phyloP scores from a whole-genome alignment of 495 filamentous ascomycete genomes.

The Penicillium steckii region DNA sequence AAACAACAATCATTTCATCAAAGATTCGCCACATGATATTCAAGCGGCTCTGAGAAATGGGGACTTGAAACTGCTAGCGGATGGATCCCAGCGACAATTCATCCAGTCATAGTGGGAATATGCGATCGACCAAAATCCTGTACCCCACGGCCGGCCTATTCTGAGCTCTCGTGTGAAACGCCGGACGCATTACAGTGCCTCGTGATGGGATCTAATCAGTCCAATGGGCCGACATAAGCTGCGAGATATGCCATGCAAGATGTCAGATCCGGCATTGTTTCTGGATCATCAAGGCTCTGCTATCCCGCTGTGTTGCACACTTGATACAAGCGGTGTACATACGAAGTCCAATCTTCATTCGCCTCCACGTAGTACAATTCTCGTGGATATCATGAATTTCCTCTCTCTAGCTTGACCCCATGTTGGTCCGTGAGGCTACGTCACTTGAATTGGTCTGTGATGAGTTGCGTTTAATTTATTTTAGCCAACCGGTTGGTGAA shows the following conservation, averaged over 20 bases:
- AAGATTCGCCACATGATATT: slow-evolving; percentile 19
- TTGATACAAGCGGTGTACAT: neutral
- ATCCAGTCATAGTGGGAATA: slow-evolving; percentile 15
- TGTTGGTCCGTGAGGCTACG: slow-evolving; percentile 24
- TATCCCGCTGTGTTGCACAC: slow-evolving; percentile 2
- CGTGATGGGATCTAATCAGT: neutral
- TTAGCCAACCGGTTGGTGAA: neutral
- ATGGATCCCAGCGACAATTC: slow-evolving; percentile 10
- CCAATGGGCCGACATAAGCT: neutral
- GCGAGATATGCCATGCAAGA: neutral
- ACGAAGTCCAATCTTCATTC: too few relatives aligned
- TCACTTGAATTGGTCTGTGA: slow-evolving; percentile 8
- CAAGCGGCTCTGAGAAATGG: slow-evolving; percentile 18
- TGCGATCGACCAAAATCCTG: slow-evolving; percentile 9
- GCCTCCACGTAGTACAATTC: too few relatives aligned
- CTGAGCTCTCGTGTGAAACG: slow-evolving; percentile 19
- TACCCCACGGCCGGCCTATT: slow-evolving; percentile 21
- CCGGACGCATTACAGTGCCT: neutral
- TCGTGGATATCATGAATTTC: too few relatives aligned
- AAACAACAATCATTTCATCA: neutral
- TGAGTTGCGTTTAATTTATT: neutral
- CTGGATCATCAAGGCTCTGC: neutral
- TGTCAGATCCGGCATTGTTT: neutral
- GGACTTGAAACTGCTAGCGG: slow-evolving; percentile 20
- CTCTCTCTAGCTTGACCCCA: slow-evolving; percentile 6